Evolutionary conservation across 108 stramenopile genomes (phyloP), one percentile per base, ranked within the genome.

Genomic region (Seminavis robusta): DNA sequence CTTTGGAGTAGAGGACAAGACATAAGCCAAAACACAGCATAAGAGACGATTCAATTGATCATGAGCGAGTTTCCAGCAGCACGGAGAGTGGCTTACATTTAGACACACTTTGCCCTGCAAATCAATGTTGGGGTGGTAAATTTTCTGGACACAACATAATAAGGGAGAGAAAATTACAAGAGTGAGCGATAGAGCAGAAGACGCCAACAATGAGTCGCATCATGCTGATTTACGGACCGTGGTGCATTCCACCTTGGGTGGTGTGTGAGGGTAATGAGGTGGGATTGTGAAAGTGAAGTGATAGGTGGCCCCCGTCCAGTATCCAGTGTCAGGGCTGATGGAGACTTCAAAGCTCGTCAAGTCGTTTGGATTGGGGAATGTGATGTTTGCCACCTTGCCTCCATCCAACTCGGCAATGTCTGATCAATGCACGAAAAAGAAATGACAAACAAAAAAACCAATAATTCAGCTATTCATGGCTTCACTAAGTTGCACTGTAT

Each of bases 111-210:
- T 97, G 8, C 99, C 99, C 65, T 98, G 84, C 46, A 94, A 60
- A 73, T 99, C 95, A 61, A 99, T 97, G 71, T 99, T 99, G 45
- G 98, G 98, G 73, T 99, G 98, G 61, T 97, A 99, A 47, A 98
- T 91, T 74, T 91, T 90, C n/a, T n/a, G n/a, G n/a, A n/a, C n/a
- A n/a, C n/a, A n/a, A n/a, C n/a, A n/a, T n/a, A n/a, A n/a, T n/a
- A n/a, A n/a, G n/a, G n/a, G n/a, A n/a, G n/a, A n/a, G n/a, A n/a
- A n/a, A n/a, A n/a, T n/a, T n/a, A n/a, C n/a, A n/a, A n/a, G n/a
- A n/a, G n/a, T n/a, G n/a, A n/a, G n/a, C n/a, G n/a, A n/a, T n/a
- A n/a, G n/a, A n/a, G n/a, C n/a, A n/a, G n/a, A n/a, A n/a, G n/a
- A n/a, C n/a, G n/a, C n/a, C n/a, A n/a, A n/a, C n/a, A n/a, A n/a